phyloP scores from a whole-genome alignment of 1,284 basidiomycete species.

The Austroboletus novae-zelandiae region DNA sequence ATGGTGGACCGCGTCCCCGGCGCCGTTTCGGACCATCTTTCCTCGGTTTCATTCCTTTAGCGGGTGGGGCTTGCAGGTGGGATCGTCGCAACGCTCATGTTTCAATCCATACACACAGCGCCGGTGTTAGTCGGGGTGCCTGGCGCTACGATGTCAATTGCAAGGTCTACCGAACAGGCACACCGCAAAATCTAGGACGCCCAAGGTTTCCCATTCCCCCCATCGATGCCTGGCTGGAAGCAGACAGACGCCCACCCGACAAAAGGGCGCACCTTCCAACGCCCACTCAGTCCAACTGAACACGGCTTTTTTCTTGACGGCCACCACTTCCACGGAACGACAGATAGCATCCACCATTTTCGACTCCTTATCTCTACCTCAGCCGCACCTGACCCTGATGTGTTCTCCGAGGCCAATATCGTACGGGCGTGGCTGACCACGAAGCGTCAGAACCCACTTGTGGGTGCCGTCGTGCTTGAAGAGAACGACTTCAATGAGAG shows the following conservation, averaged over 20 bases:
- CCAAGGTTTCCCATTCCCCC: slow-evolving; percentile 2
- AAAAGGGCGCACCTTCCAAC: slow-evolving; percentile 17
- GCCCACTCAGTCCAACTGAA: slow-evolving; percentile 13
- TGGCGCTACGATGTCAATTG: too few species aligned
- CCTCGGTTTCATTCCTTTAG: too few species aligned
- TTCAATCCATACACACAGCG: too few species aligned
- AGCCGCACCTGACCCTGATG: neutral
- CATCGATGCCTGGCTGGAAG: slow-evolving; percentile 13
- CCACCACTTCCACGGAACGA: slow-evolving; percentile 14
- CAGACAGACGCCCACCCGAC: slow-evolving; percentile 4
- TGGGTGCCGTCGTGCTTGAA: slow-evolving; percentile 11
- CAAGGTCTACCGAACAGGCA: too few species aligned
- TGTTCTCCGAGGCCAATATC: slow-evolving; percentile 17
- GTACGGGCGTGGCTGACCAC: slow-evolving; percentile 18
- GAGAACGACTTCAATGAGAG: slow-evolving; percentile 15
- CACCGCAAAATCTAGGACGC: too few species aligned
- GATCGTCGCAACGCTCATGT: too few species aligned
- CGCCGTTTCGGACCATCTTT: too few species aligned
- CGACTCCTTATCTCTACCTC: slow-evolving; percentile 7
- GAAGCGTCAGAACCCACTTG: slow-evolving; percentile 20
- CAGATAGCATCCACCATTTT: slow-evolving; percentile 13
- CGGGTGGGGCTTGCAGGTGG: too few species aligned
- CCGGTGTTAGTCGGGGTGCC: too few species aligned
- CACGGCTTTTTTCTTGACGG: slow-evolving; percentile 11
- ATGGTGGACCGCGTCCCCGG: too few species aligned